Evolutionary conservation across 495 filamentous ascomycete genomes (phyloP).

Genomic region (Tricharina praecox): DNA sequence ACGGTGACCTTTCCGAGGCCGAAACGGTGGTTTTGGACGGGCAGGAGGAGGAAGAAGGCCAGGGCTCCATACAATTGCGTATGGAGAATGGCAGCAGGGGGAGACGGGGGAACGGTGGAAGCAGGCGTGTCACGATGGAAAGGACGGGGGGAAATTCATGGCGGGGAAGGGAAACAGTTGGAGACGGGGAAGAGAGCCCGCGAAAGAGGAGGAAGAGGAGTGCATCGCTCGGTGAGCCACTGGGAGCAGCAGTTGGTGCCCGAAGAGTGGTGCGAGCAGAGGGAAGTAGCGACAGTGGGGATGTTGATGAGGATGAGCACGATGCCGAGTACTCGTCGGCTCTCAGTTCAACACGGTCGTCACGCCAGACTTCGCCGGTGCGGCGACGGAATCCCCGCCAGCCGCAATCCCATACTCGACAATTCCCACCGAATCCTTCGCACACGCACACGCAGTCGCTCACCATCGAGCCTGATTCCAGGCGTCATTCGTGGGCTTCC

Average conservation of each 20-base stretch:
- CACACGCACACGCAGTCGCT: too few species aligned
- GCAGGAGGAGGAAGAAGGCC: slow-evolving; percentile 5
- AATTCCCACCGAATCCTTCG: too few species aligned
- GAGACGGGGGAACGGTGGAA: neutral
- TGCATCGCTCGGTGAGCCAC: too few species aligned
- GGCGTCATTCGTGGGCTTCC: neutral
- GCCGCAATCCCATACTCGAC: too few species aligned
- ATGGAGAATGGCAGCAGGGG: slow-evolving; percentile 10
- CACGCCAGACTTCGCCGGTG: slow-evolving; percentile 17
- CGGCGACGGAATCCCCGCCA: neutral
- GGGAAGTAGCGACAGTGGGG: neutral
- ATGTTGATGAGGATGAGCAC: slow-evolving; percentile 2
- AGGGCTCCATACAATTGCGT: slow-evolving; percentile 14
- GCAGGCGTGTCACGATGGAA: neutral
- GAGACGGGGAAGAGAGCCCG: slow-evolving; percentile 11
- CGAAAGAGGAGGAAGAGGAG: slow-evolving; percentile 4
- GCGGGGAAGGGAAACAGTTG: slow-evolving; percentile 2
- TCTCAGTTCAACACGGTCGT: slow-evolving; percentile 22
- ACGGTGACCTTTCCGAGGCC: slow-evolving; percentile 17
- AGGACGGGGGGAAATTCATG: slow-evolving; percentile 2
- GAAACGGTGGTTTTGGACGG: slow-evolving; percentile 20
- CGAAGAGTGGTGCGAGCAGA: neutral
- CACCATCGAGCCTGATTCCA: neutral
- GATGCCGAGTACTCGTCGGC: slow-evolving; percentile 25
- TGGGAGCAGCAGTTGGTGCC: too few species aligned